Base-by-base conservation (phyloP, 768 basidiomycete species). In the Leccinum uliginosum region DNA sequence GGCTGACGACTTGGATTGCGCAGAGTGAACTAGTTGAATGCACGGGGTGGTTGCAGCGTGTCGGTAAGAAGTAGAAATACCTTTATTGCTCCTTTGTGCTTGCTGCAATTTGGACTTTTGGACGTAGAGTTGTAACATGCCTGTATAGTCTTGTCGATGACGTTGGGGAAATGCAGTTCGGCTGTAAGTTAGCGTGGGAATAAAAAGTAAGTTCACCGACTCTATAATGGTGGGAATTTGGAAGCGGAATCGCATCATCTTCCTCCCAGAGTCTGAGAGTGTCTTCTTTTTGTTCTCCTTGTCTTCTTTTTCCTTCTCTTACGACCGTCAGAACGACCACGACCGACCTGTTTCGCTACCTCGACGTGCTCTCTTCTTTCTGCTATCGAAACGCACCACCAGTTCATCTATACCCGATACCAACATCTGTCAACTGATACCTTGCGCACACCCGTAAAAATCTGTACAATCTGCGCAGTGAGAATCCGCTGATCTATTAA, bases 151-250 rank as follows among this genome's bases (percentile, higher is more conserved):
- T 2, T 43, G 40, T 19, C 19, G 40, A 19, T 19, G 38, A 38
- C 17, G 17, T 38, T 38, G 38, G 17, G 4, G n/a, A 1, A n/a
- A 38, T 38, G 38, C n/a, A 40, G 9, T n/a, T n/a, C n/a, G n/a
- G n/a, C n/a, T n/a, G n/a, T n/a, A n/a, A n/a, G n/a, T n/a, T n/a
- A 34, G 71, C 69, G 69, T 70, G 69, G 68, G 69, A 70, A 70
- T 26, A 63, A 59, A 56, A n/a, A 26, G 50, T 40, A 4, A 59
- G 59, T 62, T 60, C 59, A 59, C 54, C 55, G 14, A n/a, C n/a
- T n/a, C n/a, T n/a, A n/a, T n/a, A 55, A 38, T 56, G 57, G 57
- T 61, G 62, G 60, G 55, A 58, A 59, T 59, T 63, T 54, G 30
- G 54, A 55, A 45, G 59, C 50, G 54, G 29, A 58, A 50, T 50